A percentile compares a stretch with the other conserved stretches of the same genome.
phyloP scores from a whole-genome alignment of 2,329 filamentous ascomycete species.

The Scleromitrula shiraiana region DNA sequence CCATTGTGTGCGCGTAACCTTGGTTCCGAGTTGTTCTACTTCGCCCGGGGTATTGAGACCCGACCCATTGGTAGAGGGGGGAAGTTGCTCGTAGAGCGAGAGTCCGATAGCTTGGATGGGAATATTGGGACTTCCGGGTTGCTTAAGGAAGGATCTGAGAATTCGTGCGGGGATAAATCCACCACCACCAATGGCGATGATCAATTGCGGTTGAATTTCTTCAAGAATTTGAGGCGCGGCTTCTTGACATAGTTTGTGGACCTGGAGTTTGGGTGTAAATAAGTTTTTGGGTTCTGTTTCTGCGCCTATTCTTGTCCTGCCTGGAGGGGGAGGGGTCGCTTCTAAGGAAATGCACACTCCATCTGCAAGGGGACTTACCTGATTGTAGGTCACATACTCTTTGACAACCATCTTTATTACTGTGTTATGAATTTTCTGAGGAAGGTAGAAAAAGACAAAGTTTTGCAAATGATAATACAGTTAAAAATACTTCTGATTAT shows the following conservation, averaged over 20 bases:
- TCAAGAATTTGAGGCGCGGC: slow-evolving; percentile 74
- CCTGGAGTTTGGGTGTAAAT: slow-evolving; percentile 41
- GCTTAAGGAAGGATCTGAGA: slow-evolving; percentile 93
- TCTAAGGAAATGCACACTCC: no score
- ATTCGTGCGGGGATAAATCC: slow-evolving; percentile 97
- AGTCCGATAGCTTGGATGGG: slow-evolving; percentile 98
- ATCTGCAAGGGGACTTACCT: slow-evolving; percentile 50
- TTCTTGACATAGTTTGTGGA: slow-evolving; percentile 94
- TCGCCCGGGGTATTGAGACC: slow-evolving; percentile 37
- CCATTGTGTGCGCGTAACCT: slow-evolving; percentile 98
- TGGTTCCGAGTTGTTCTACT: slow-evolving; percentile 71
- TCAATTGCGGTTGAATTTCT: slow-evolving; percentile 85
- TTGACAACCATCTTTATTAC: slow-evolving; percentile 62
- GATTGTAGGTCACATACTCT: slow-evolving; percentile 85
- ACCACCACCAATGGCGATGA: slow-evolving; percentile 96
- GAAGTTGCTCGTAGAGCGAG: slow-evolving; percentile 86
- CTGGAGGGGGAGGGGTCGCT: slow-evolving; percentile 10
- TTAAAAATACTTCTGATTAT: no score
- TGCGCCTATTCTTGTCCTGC: background rate
- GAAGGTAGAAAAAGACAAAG: no score
- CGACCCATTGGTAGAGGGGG: slow-evolving; percentile 43
- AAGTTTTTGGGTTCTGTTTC: background rate
- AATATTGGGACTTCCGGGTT: slow-evolving; percentile 80
- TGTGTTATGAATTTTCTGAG: no score
- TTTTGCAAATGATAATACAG: no score